Percentiles rank a stretch among this genome's conserved stretches.
phyloP scores from a whole-genome alignment of 495 filamentous ascomycete species.

The Penicillium odoratum region DNA sequence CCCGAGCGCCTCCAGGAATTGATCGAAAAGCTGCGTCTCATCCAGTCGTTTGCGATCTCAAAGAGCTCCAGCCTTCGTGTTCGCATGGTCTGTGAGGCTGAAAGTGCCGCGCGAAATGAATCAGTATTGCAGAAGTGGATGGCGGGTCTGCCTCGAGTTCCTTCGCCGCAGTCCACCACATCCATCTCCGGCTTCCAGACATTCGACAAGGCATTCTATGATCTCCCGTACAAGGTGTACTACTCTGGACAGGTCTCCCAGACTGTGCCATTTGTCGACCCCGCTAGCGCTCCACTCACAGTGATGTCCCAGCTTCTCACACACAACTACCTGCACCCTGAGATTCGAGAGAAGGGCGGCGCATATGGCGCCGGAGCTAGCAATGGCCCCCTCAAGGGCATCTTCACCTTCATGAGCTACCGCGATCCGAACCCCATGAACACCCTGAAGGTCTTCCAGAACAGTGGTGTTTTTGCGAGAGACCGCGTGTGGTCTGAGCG shows the following conservation, averaged over 20 bases:
- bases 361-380: conserved; percentile 94
- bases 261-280: conserved; percentile 81
- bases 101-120: conserved; percentile 69
- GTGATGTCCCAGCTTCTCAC: conserved; percentile 93
- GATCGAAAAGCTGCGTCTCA: conserved; percentile 81
- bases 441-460: conserved; percentile 78
- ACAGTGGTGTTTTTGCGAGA: conserved; percentile 79
- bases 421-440: conserved; percentile 95
- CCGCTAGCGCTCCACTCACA: conserved; percentile 73
- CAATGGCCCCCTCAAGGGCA: conserved; percentile 70
- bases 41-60: conserved; percentile 73
- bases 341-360: conserved; percentile 96
- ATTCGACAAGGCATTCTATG: conserved; percentile 78
- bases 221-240: conserved; percentile 95
- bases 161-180: conserved; percentile 35
- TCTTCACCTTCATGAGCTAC: conserved; percentile 95
- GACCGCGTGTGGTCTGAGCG: conserved; percentile 81
- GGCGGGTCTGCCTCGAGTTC: conserved; percentile 50
- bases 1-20: conserved; percentile 69
- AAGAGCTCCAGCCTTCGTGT: conserved; percentile 60
- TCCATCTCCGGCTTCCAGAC: conserved; percentile 35
- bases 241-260: conserved; percentile 80
- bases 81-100: conserved; percentile 81
- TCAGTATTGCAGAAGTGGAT: conserved; percentile 72
- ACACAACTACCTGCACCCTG: conserved; percentile 94